These are phyloP conservation scores for Aureobasidium subglaciale DNA, from an alignment of 2,329 filamentous ascomycete genomes.

Conservation along the genomic window DNA sequence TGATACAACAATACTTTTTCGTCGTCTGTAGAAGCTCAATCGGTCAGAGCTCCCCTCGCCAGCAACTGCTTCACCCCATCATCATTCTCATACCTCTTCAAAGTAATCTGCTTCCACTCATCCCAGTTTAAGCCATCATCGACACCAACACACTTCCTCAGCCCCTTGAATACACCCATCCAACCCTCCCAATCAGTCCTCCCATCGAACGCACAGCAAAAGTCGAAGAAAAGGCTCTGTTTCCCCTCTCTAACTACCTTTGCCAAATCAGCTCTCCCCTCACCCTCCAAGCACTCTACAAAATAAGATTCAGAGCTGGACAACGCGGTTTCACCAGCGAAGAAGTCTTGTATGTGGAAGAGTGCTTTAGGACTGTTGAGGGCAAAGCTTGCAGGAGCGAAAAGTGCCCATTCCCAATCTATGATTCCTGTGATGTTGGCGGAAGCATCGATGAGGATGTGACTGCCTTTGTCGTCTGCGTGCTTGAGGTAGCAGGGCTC, in stretches of 20 bases:
- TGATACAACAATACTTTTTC: background rate
- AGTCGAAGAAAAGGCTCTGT: background rate
- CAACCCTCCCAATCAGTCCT: background rate
- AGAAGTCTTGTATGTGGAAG: background rate
- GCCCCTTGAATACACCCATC: background rate
- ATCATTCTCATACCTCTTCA: background rate
- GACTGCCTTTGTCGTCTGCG: background rate
- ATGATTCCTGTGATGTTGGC: background rate
- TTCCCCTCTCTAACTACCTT: background rate
- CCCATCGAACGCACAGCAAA: background rate
- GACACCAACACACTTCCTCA: background rate
- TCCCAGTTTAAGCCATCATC: background rate
- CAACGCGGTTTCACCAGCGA: background rate
- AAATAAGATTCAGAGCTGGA: background rate
- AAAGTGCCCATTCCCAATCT: background rate
- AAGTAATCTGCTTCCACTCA: background rate
- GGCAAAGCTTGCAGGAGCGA: background rate
- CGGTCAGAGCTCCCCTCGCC: background rate
- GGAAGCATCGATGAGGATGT: background rate
- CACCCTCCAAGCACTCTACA: background rate
- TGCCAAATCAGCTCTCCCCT: background rate
- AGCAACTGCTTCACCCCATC: background rate
- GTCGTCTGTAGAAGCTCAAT: background rate
- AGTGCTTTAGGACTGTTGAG: background rate
- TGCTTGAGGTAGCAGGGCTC: background rate